phyloP scores from a whole-genome alignment of 2,329 filamentous ascomycete species.

The Fusarium fujikuroi region DNA sequence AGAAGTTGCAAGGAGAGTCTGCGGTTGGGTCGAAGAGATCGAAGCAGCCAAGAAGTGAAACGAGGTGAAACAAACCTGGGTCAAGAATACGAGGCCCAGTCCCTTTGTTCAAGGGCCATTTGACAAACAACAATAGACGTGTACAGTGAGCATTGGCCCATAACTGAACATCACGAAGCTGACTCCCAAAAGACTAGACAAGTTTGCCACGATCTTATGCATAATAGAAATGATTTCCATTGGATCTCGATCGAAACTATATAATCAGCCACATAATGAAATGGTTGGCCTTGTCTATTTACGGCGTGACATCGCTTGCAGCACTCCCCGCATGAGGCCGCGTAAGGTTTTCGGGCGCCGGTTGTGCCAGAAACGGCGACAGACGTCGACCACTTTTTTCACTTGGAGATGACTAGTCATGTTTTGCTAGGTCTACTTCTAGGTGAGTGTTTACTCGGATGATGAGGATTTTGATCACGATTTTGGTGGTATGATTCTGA shows the following conservation, averaged over 20 bases:
- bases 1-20: conserved; percentile 31
- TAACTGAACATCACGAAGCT: conserved; percentile 7
- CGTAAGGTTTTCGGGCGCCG: conserved; percentile 8
- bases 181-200: neutral
- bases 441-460: conserved; percentile 8
- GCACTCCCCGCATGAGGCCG: conserved; percentile 18
- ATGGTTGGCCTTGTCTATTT: neutral
- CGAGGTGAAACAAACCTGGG: neutral
- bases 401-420: conserved; percentile 1
- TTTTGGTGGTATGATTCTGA: conserved; percentile 10
- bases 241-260: conserved; percentile 13
- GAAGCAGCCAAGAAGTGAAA: conserved; percentile 11
- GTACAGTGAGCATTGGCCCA: neutral
- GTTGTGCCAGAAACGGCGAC: conserved; percentile 16
- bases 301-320: conserved; percentile 10
- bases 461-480: neutral
- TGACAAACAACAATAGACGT: conserved; percentile 3
- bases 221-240: conserved; percentile 9
- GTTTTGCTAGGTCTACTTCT: conserved; percentile 2
- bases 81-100: neutral
- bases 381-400: conserved; percentile 22
- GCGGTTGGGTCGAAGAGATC: conserved; percentile 28
- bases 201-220: conserved; percentile 16
- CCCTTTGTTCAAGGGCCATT: neutral
- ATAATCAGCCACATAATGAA: conserved; percentile 9